Evolutionary conservation across 371 early-diverging fungal genomes (phyloP).

Genomic region (Entomophthora muscae): DNA sequence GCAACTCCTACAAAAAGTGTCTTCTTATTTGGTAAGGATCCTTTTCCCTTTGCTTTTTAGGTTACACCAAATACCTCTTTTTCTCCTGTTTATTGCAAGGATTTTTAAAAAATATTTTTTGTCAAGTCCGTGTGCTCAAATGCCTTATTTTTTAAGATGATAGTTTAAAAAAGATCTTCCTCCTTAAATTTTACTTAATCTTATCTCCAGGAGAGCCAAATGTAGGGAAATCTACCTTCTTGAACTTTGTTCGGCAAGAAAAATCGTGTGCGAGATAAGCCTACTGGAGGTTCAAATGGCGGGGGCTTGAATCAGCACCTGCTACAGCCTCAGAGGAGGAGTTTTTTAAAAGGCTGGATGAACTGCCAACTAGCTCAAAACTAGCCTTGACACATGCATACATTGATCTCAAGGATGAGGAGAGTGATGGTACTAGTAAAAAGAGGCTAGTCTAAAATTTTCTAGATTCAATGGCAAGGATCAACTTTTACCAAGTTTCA

Average conservation of each 20-base stretch:
- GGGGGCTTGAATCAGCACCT: slow-evolving; percentile 22
- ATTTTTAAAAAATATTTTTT: no score
- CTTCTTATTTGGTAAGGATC: slow-evolving; percentile 43
- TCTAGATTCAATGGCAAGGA: slow-evolving; percentile 51
- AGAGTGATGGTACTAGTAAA: slow-evolving; percentile 41
- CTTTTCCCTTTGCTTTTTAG: no score
- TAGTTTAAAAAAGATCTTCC: no score
- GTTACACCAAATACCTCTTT: no score
- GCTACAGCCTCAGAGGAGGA: slow-evolving; percentile 17
- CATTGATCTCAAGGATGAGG: slow-evolving; percentile 71
- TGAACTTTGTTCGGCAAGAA: slow-evolving; percentile 44
- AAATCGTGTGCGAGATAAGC: slow-evolving; percentile 13
- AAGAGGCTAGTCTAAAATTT: not conserved
- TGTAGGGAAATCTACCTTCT: slow-evolving; percentile 53
- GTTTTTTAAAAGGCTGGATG: slow-evolving; percentile 5
- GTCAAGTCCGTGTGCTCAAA: no score
- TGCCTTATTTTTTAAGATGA: no score
- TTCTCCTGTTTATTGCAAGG: no score
- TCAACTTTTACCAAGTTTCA: slow-evolving; percentile 71
- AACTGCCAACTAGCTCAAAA: not conserved
- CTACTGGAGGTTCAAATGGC: not conserved
- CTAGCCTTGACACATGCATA: slow-evolving; percentile 66
- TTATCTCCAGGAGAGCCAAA: slow-evolving; percentile 40
- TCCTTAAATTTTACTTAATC: no score
- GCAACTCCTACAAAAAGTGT: slow-evolving; percentile 46